Conservation (phyloP, 1,284 basidiomycete genomes). For the Takashimella koratensis region DNA sequence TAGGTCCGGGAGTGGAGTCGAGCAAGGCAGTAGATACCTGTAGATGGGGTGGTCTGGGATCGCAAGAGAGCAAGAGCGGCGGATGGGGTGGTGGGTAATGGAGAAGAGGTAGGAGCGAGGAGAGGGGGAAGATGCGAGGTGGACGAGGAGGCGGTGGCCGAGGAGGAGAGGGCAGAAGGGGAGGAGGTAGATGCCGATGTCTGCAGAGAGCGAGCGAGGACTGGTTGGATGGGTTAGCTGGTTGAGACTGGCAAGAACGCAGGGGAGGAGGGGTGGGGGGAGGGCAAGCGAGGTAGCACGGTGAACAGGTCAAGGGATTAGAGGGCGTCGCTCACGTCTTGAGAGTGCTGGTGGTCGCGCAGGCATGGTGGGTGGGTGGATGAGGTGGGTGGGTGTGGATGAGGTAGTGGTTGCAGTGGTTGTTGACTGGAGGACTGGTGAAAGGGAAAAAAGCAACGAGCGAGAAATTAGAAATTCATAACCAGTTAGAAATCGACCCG, state of each 20-base stretch:
- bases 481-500: too few species aligned
- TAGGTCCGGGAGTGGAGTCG: conserved; percentile 84
- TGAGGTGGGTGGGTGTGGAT: background rate
- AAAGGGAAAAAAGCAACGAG: background rate
- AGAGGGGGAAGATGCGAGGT: conserved; percentile 35
- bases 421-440: background rate
- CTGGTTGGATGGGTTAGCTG: conserved; percentile 5
- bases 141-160: conserved; percentile 10
- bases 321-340: conserved; percentile 8
- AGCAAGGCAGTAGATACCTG: conserved; percentile 82
- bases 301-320: background rate
- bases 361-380: conserved; percentile 16
- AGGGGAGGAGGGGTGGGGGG: conserved; percentile 9
- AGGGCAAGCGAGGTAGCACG: too few species aligned
- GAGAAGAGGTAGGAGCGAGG: conserved; percentile 18
- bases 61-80: conserved; percentile 49
- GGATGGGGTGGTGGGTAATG: conserved; percentile 27
- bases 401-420: background rate
- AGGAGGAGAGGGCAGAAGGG: conserved; percentile 9
- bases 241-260: too few species aligned
- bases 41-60: conserved; percentile 53
- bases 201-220: conserved; percentile 19
- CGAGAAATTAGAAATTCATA: background rate
- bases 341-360: conserved; percentile 15
- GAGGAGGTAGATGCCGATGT: conserved; percentile 29